Conservation (phyloP, 257 asterid genomes). For the Solanum piurae region DNA sequence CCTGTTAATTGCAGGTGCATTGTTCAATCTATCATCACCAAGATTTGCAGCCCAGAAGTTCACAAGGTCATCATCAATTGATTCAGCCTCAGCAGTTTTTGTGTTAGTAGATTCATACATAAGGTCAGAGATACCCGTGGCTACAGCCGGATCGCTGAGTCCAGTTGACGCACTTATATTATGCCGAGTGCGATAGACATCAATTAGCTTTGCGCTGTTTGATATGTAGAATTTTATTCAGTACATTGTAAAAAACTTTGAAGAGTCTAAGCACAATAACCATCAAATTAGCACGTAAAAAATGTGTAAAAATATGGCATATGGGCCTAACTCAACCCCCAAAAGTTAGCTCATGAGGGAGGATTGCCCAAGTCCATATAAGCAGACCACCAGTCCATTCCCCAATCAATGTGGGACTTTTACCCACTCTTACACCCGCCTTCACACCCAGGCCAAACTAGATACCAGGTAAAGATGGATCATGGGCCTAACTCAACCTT, state of each 20-base stretch:
- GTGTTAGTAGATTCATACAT: slow-evolving; percentile 77
- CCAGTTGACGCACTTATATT: slow-evolving; percentile 96
- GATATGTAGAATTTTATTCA: slow-evolving; percentile 18
- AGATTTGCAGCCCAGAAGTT: slow-evolving; percentile 97
- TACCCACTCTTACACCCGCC: not conserved
- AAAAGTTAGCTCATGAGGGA: not conserved
- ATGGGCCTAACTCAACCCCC: not conserved
- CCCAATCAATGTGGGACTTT: not conserved
- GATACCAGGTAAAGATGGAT: not conserved
- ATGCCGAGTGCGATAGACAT: slow-evolving; percentile 94
- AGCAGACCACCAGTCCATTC: not conserved
- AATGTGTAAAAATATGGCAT: not conserved
- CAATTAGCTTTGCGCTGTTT: slow-evolving; percentile 85
- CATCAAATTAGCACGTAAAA: not conserved
- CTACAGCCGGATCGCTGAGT: slow-evolving; percentile 91
- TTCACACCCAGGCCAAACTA: not conserved
- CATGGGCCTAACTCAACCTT: not conserved
- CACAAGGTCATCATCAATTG: slow-evolving; percentile 92
- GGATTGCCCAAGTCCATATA: not conserved
- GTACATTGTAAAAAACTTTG: slow-evolving; percentile 1
- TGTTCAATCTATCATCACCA: slow-evolving; percentile 70
- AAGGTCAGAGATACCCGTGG: slow-evolving; percentile 96
- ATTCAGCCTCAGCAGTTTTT: slow-evolving; percentile 57
- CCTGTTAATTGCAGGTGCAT: slow-evolving; percentile 97
- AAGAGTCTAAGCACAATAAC: not conserved